These are phyloP conservation scores for Pseudocercospora fijiensis DNA, from an alignment of 2,329 filamentous ascomycete genomes.

Conservation along the genomic window DNA sequence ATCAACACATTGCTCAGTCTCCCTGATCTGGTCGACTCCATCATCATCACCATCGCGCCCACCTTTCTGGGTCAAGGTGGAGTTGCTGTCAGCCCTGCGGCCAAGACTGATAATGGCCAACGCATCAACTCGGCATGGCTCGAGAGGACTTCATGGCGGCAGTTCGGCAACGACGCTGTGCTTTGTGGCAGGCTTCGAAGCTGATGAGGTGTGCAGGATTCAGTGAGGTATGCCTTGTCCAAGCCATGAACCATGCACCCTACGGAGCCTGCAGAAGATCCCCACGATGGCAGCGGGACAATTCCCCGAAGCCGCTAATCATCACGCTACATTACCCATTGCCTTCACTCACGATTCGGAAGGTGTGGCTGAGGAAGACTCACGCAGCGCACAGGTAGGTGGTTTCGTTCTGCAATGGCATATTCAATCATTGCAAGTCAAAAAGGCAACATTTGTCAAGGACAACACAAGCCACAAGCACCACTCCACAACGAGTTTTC, in stretches of 20 bases:
- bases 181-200: constrained; percentile 63
- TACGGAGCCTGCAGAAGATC: constrained; percentile 2
- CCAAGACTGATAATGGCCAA: constrained; percentile 51
- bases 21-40: constrained; percentile 65
- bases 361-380: background rate
- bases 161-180: constrained; percentile 79
- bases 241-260: background rate
- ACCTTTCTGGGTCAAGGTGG: constrained; percentile 84
- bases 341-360: background rate
- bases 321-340: background rate
- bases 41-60: constrained; percentile 86
- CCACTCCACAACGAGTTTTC: background rate
- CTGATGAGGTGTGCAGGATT: constrained; percentile 5
- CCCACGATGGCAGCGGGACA: background rate
- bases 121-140: constrained; percentile 63
- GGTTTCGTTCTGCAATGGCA: background rate
- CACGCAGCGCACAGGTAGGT: background rate
- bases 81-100: constrained; percentile 71
- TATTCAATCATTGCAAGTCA: background rate
- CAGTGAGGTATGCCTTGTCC: constrained; percentile 3
- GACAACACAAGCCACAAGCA: background rate
- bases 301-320: background rate
- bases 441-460: background rate
- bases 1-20: constrained; percentile 74
- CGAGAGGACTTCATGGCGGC: constrained; percentile 67